A percentile compares a stretch with the other conserved stretches of the same genome.
These are phyloP conservation scores for Plasmodium malariae DNA, from an alignment of 169 alveolate genomes.

Conservation along the genomic window DNA sequence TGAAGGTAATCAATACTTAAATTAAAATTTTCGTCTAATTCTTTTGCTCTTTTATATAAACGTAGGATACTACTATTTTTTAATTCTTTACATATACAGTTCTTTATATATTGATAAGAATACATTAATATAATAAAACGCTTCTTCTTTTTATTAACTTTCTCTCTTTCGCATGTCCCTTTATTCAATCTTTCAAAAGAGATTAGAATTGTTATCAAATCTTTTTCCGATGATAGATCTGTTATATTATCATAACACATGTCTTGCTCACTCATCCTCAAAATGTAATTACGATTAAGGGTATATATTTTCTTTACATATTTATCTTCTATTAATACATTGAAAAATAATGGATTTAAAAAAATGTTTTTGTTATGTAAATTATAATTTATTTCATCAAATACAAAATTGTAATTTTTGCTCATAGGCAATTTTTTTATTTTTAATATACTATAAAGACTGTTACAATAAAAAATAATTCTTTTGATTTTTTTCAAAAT, in stretches of 20 bases:
- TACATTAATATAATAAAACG: conserved; percentile 10
- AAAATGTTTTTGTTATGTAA: conserved; percentile 40
- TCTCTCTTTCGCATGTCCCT: background rate
- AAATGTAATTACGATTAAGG: background rate
- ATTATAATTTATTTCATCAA: conserved; percentile 48
- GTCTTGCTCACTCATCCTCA: background rate
- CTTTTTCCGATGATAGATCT: background rate
- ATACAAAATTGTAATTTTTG: conserved; percentile 32
- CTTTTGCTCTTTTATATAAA: conserved; percentile 56
- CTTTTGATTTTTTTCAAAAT: conserved; percentile 9
- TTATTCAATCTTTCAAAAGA: background rate
- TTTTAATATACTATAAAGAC: conserved; percentile 54
- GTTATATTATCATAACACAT: background rate
- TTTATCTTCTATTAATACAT: conserved; percentile 44
- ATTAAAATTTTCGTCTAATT: conserved; percentile 45
- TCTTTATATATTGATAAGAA: conserved; percentile 49
- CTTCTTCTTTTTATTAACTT: conserved; percentile 16
- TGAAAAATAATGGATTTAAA: conserved; percentile 48
- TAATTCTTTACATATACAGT: conserved; percentile 50
- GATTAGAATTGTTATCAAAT: conserved; percentile 8
- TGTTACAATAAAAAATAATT: conserved; percentile 18
- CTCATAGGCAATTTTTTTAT: conserved; percentile 53
- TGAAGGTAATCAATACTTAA: conserved; percentile 49
- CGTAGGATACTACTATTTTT: conserved; percentile 29
- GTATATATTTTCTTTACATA: conserved; percentile 10